Evolutionary conservation across 2,329 filamentous ascomycete species (phyloP).

Genomic region (Neoscytalidium dimidiatum): DNA sequence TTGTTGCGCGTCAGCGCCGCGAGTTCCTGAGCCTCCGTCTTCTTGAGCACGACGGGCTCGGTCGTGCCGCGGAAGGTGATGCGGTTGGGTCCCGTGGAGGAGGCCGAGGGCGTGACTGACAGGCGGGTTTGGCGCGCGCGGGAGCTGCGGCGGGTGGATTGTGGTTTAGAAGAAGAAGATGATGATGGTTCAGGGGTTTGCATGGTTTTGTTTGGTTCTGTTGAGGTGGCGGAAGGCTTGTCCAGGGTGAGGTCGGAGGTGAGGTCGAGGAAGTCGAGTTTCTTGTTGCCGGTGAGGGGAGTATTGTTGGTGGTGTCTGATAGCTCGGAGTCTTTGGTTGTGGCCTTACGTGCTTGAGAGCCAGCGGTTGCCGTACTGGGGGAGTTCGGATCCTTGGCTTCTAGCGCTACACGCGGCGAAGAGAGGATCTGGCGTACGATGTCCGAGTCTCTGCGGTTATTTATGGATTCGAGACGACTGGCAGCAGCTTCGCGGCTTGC

Average conservation of each 20-base stretch:
- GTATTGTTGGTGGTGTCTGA: neutral
- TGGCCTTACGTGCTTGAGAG: neutral
- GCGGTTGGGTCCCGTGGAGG: conserved; percentile 37
- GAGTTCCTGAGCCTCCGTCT: conserved; percentile 51
- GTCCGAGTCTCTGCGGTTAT: conserved; percentile 51
- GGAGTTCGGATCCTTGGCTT: conserved; percentile 51
- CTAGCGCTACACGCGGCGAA: conserved; percentile 46
- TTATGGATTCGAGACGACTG: conserved; percentile 44
- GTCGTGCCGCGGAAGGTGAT: conserved; percentile 47
- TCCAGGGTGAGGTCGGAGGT: neutral
- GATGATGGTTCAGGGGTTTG: neutral
- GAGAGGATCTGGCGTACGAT: conserved; percentile 49
- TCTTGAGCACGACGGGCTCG: conserved; percentile 48
- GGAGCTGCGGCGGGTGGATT: conserved; percentile 33
- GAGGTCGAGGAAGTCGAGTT: conserved; percentile 1
- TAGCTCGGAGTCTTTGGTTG: neutral
- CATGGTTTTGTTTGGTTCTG: conserved; percentile 22
- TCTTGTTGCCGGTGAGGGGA: neutral
- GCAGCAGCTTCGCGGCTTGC: conserved; percentile 35
- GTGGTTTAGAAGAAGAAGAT: conserved; percentile 5
- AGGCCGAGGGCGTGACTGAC: conserved; percentile 31
- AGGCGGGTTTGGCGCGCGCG: conserved; percentile 38
- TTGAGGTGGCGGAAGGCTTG: conserved; percentile 12
- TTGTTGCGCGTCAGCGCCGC: conserved; percentile 48
- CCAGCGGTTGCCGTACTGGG: conserved; percentile 25